Evolutionary conservation across 2,329 filamentous ascomycete genomes (phyloP), one percentile per base, ranked within the genome.

Genomic region (Fusarium verticillioides): DNA sequence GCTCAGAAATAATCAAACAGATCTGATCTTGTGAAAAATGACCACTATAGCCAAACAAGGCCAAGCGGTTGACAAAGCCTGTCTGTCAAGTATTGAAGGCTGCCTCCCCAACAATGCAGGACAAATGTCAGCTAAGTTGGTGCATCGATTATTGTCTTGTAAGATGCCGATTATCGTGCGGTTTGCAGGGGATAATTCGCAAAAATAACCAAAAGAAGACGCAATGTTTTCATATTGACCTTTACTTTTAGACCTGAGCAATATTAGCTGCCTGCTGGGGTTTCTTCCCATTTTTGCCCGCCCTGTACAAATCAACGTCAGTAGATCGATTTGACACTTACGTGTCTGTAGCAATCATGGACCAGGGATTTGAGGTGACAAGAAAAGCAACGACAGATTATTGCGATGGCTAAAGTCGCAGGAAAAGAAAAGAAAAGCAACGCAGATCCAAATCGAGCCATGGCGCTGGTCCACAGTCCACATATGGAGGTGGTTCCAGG

Each of bases 371-470:
- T 46, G 49, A 68, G 30, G 54, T 56, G 60, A 46, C 49, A 42
- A 44, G 53, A 72, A 77, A 77, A 75, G 57, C 56, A 77, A 75
- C 56, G 44, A 66, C 57, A 52, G 32, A 52, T 40, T 40, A 67
- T 52, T 59, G 50, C 50, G n/a, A 54, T 23, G 61, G 50, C 63
- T 44, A 43, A 49, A 60, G 36, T 60, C 52, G 40, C 42, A 46
- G 46, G 46, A 72, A 74, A 61, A 66, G 64, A 66, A 76, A 75
- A 40, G 60, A 77, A 73, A 66, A 74, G 60, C 52, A 66, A 63
- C 58, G 59, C 61, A 63, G 63, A 52, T 32, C 73, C 61, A 65
- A 59, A 72, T 75, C 65, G 60, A 76, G 66, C 60, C 53, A 77
- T 63, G 60, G 68, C 58, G 61, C 52, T 66, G 50, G 57, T 67